A percentile compares a stretch with the other conserved stretches of the same genome.
Conservation (phyloP, 2,329 filamentous ascomycete species). For the Ceratocystis papillata region DNA sequence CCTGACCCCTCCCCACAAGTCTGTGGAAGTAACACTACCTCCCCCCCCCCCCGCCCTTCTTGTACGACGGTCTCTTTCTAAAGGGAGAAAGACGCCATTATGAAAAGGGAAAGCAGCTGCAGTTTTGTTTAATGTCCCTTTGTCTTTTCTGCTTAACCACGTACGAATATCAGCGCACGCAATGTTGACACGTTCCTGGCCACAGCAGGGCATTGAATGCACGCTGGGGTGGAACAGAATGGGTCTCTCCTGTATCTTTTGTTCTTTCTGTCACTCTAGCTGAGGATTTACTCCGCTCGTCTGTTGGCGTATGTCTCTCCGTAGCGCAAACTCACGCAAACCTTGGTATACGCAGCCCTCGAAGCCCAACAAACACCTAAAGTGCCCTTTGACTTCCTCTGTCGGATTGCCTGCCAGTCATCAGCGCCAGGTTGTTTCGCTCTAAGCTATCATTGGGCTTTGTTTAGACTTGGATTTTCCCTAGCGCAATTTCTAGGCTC, state of each 20-base stretch:
- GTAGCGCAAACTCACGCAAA: neutral
- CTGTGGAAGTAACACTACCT: no score
- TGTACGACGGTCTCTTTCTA: neutral
- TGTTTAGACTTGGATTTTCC: neutral
- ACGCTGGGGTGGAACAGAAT: neutral
- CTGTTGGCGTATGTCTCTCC: neutral
- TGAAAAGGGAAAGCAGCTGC: neutral
- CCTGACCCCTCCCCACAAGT: no score
- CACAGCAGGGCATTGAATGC: neutral
- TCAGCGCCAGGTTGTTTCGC: neutral
- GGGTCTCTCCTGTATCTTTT: neutral
- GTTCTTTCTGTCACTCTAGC: neutral
- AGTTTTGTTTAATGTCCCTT: conserved; percentile 5
- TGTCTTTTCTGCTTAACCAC: conserved; percentile 2
- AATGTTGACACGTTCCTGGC: neutral
- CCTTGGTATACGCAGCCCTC: neutral
- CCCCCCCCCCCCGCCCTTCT: neutral
- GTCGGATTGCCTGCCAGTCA: neutral
- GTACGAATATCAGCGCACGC: neutral
- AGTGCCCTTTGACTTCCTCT: neutral
- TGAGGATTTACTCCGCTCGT: neutral
- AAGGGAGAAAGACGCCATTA: neutral
- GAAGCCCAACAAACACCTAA: neutral
- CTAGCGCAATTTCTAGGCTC: neutral
- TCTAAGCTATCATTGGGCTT: conserved; percentile 3